phyloP scores from a whole-genome alignment of 345 rosid genomes.

The Populus pruinosa region DNA sequence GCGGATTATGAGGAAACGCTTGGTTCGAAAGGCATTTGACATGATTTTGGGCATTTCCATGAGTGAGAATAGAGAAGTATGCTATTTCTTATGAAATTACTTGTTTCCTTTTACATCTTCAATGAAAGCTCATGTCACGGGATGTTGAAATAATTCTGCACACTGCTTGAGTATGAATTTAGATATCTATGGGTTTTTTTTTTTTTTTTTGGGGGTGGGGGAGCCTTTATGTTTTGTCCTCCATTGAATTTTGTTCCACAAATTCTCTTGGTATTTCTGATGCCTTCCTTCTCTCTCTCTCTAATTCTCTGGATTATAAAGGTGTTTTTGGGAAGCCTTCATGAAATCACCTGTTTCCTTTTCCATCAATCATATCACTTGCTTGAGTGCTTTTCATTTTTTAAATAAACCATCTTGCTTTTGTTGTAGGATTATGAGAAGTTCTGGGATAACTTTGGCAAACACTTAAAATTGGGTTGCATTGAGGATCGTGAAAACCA shows the following conservation, averaged over 20 bases:
- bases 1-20: constrained; percentile 86
- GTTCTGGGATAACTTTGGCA: constrained; percentile 94
- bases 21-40: constrained; percentile 89
- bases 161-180: too few relatives aligned
- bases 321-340: too few relatives aligned
- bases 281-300: not conserved
- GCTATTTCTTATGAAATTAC: not conserved
- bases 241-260: too few relatives aligned
- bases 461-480: constrained; percentile 84
- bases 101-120: too few relatives aligned
- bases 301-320: too few relatives aligned
- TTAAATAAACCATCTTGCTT: not conserved
- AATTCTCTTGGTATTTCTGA: too few relatives aligned
- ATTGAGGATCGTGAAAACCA: constrained; percentile 96
- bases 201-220: too few relatives aligned
- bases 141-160: not conserved
- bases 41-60: constrained; percentile 90
- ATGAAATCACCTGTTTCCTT: too few relatives aligned
- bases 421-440: constrained; percentile 79
- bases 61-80: constrained; percentile 85
- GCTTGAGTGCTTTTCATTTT: not conserved
- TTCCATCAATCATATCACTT: too few relatives aligned
- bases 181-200: too few relatives aligned
- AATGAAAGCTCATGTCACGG: too few relatives aligned
- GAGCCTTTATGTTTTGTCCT: too few relatives aligned